phyloP scores from a whole-genome alignment of 2,329 filamentous ascomycete species.

The Fusarium cicatricum region DNA sequence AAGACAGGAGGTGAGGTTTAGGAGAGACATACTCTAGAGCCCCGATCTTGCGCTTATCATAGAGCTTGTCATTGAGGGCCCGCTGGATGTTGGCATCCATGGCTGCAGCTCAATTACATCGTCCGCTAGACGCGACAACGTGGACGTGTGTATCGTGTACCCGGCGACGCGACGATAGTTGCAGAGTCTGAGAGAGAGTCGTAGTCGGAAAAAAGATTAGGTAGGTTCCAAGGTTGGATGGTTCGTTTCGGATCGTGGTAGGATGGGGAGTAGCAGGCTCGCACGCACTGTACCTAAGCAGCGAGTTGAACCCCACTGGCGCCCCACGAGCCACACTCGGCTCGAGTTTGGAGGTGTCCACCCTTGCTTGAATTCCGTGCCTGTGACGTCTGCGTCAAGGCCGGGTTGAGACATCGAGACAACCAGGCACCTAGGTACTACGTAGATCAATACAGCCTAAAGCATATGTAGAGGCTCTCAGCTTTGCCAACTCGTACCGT shows the following conservation, averaged over 20 bases:
- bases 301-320: conserved; percentile 23
- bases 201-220: conserved; percentile 26
- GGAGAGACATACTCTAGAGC: conserved; percentile 81
- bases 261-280: conserved; percentile 13
- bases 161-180: neutral
- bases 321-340: conserved; percentile 32
- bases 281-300: conserved; percentile 25
- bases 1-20: neutral
- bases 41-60: conserved; percentile 96
- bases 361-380: conserved; percentile 10
- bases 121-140: conserved; percentile 26
- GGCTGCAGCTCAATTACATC: conserved; percentile 40
- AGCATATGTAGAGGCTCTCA: neutral
- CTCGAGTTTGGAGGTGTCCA: neutral
- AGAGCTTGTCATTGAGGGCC: conserved; percentile 95
- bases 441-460: neutral
- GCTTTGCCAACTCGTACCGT: too few relatives aligned
- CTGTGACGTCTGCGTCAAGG: conserved; percentile 23
- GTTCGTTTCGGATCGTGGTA: conserved; percentile 30
- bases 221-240: conserved; percentile 16
- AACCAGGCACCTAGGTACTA: too few relatives aligned
- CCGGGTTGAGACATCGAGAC: too few relatives aligned
- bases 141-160: neutral
- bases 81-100: conserved; percentile 94
- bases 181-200: neutral